phyloP scores from a whole-genome alignment of 108 stramenopile species.

The Mayamaea pseudoterrestris region DNA sequence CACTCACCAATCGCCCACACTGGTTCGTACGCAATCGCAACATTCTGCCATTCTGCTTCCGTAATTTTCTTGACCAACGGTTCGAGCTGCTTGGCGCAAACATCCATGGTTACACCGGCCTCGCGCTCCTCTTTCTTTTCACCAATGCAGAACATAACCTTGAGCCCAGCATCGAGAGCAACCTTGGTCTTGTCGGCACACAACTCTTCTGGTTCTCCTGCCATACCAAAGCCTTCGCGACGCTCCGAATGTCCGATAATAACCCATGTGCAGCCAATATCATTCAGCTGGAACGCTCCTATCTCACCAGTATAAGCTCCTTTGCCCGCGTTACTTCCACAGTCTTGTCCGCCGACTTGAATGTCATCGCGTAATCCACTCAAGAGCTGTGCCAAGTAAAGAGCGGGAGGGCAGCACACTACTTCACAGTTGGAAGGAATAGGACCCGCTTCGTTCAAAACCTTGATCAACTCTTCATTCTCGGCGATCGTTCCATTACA shows the following conservation, averaged over 20 bases:
- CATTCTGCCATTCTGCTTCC: constrained; percentile 77
- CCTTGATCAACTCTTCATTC: constrained; percentile 52
- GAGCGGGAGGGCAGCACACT: constrained; percentile 63
- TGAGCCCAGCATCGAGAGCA: constrained; percentile 90
- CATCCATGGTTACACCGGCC: constrained; percentile 80
- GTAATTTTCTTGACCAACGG: constrained; percentile 62
- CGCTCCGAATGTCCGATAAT: constrained; percentile 98
- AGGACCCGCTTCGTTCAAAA: constrained; percentile 77
- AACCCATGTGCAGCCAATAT: constrained; percentile 93
- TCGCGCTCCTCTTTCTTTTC: constrained; percentile 98
- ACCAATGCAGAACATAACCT: constrained; percentile 95
- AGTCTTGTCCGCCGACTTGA: constrained; percentile 77
- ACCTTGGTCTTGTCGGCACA: constrained; percentile 93
- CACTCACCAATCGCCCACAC: constrained; percentile 64
- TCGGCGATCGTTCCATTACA: constrained; percentile 77
- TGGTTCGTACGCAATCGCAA: constrained; percentile 88
- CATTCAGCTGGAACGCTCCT: constrained; percentile 75
- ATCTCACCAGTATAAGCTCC: constrained; percentile 99
- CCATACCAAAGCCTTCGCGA: constrained; percentile 88
- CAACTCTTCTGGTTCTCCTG: constrained; percentile 80
- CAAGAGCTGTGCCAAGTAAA: constrained; percentile 62
- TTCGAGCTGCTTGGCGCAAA: constrained; percentile 80
- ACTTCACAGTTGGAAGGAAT: constrained; percentile 79
- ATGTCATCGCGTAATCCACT: constrained; percentile 62
- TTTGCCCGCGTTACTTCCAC: constrained; percentile 34